Evolutionary conservation across 164 flowering plant genomes (phyloP).

Genomic region (Umbellularia californica): DNA sequence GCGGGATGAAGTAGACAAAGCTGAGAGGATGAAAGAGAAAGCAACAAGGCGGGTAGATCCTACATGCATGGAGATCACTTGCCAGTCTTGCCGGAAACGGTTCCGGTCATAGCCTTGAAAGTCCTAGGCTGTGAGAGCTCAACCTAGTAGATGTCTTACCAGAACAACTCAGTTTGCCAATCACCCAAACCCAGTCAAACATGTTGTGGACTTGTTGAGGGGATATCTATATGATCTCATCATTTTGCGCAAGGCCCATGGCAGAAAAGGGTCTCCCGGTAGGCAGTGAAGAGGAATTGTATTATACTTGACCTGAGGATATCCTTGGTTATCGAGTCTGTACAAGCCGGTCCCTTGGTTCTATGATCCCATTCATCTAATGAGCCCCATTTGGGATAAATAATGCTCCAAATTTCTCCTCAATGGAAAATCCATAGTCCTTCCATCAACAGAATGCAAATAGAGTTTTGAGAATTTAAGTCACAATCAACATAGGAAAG

Average conservation of each 20-base stretch:
- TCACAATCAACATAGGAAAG: too few species aligned
- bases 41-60: conserved; percentile 46
- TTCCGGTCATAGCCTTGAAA: conserved; percentile 37
- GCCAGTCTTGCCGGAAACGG: conserved; percentile 80
- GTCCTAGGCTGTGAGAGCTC: not conserved
- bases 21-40: conserved; percentile 63
- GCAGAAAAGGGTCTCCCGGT: not conserved
- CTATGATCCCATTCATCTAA: not conserved
- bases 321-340: not conserved
- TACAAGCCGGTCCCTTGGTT: not conserved
- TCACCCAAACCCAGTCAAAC: not conserved
- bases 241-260: too few species aligned
- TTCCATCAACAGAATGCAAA: not conserved
- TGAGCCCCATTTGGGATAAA: not conserved
- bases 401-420: not conserved
- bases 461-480: not conserved
- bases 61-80: conserved; percentile 86
- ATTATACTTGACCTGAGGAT: not conserved
- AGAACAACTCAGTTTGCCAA: not conserved
- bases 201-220: too few species aligned
- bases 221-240: too few species aligned
- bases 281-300: not conserved
- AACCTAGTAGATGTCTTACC: not conserved
- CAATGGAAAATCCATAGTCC: not conserved
- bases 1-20: conserved; percentile 62